These are phyloP conservation scores for Metschnikowia colocasiae DNA, from an alignment of 805 yeast genomes.

Conservation along the genomic window DNA sequence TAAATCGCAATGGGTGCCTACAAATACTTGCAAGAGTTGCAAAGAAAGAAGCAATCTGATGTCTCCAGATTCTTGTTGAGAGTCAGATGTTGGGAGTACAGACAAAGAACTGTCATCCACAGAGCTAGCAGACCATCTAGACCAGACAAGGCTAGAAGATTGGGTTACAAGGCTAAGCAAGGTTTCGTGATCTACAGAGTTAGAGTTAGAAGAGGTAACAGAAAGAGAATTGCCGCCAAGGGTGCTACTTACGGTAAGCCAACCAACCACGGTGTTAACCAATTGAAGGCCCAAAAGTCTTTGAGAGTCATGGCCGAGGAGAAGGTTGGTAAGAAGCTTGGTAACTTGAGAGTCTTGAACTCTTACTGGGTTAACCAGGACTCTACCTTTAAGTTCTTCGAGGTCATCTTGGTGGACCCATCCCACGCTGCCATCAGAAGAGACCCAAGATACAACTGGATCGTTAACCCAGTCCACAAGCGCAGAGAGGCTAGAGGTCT, in stretches of 20 bases:
- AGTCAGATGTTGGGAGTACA: constrained; percentile 99
- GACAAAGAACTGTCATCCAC: constrained; percentile 98
- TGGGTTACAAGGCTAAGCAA: constrained; percentile 99
- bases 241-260: constrained; percentile 99
- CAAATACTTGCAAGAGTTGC: constrained; percentile 98
- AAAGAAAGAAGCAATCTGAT: constrained; percentile 99
- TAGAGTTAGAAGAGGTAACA: constrained; percentile 99
- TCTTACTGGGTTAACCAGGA: constrained; percentile 99
- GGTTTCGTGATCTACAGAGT: constrained; percentile 98
- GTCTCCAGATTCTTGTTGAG: constrained; percentile 97
- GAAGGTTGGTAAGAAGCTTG: constrained; percentile 98
- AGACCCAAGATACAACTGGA: constrained; percentile 99
- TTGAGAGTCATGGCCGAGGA: constrained; percentile 98
- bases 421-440: constrained; percentile 98
- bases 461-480: constrained; percentile 99
- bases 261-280: constrained; percentile 99
- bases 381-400: constrained; percentile 98
- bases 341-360: constrained; percentile 99
- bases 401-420: constrained; percentile 97
- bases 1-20: constrained; percentile 89
- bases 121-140: constrained; percentile 98
- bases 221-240: constrained; percentile 99
- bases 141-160: constrained; percentile 99
- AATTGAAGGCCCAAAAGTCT: constrained; percentile 98
- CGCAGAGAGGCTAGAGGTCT: constrained; percentile 99